Conservation (phyloP, 495 filamentous ascomycete genomes). For the Daldinia decipiens region DNA sequence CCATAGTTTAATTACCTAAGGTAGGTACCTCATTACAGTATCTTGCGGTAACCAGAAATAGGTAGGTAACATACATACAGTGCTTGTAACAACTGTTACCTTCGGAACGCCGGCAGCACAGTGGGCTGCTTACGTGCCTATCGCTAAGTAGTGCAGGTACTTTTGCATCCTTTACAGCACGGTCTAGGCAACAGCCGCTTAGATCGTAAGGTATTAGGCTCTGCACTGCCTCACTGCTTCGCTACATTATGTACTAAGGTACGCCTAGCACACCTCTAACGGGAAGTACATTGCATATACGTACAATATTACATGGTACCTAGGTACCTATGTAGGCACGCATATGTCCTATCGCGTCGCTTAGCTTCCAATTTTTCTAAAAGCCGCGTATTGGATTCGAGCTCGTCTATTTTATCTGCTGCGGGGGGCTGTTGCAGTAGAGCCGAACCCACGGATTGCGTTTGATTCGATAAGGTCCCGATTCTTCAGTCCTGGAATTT, state of each 20-base stretch:
- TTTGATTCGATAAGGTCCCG: neutral
- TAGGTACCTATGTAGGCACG: no score
- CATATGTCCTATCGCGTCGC: no score
- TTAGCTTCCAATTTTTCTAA: neutral
- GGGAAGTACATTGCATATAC: neutral
- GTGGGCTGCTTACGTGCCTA: constrained; percentile 4
- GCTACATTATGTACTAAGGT: neutral
- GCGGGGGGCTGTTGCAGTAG: neutral
- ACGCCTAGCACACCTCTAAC: neutral
- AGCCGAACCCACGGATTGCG: no score
- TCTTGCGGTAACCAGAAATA: neutral
- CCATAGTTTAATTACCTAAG: neutral
- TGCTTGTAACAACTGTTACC: neutral
- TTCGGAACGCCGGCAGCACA: constrained; percentile 35
- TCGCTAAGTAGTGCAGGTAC: neutral
- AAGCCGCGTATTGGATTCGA: neutral
- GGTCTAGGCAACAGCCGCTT: constrained; percentile 32
- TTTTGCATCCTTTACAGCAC: neutral
- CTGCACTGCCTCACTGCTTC: constrained; percentile 35
- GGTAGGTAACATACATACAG: neutral
- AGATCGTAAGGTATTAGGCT: constrained; percentile 19
- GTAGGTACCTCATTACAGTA: no score
- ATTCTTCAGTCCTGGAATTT: neutral
- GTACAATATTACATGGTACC: neutral
- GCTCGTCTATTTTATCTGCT: neutral